phyloP scores from a whole-genome alignment of 2,329 filamentous ascomycete genomes.

The Fusarium austroafricanum region DNA sequence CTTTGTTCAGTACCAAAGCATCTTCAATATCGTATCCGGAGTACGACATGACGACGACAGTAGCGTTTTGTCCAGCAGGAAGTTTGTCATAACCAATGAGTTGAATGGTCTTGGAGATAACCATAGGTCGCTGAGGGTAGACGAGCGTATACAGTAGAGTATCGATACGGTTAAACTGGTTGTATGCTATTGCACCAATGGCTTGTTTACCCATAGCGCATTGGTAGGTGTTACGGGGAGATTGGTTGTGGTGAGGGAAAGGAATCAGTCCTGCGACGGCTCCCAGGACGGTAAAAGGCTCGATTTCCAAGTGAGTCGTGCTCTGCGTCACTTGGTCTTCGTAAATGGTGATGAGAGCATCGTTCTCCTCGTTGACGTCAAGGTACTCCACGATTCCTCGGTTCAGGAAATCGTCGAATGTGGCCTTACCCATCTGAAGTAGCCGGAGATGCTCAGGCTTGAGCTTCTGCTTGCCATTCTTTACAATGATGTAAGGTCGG shows the following conservation, averaged over 20 bases:
- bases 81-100: slow-evolving; percentile 97
- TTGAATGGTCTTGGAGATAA: slow-evolving; percentile 96
- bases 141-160: slow-evolving; percentile 96
- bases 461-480: slow-evolving; percentile 85
- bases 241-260: slow-evolving; percentile 99
- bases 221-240: slow-evolving; percentile 97
- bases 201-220: slow-evolving; percentile 99
- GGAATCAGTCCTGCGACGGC: slow-evolving; percentile 97
- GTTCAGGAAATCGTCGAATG: slow-evolving; percentile 94
- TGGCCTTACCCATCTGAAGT: slow-evolving; percentile 83
- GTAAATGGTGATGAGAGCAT: slow-evolving; percentile 90
- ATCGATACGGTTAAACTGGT: slow-evolving; percentile 97
- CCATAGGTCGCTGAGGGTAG: slow-evolving; percentile 97
- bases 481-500: slow-evolving; percentile 93
- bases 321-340: slow-evolving; percentile 84
- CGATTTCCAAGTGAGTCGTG: slow-evolving; percentile 96
- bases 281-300: slow-evolving; percentile 95
- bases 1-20: slow-evolving; percentile 95
- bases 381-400: slow-evolving; percentile 94
- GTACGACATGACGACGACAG: slow-evolving; percentile 98
- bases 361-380: slow-evolving; percentile 98
- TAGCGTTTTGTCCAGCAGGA: slow-evolving; percentile 95
- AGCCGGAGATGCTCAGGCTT: slow-evolving; percentile 81
- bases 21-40: slow-evolving; percentile 99
- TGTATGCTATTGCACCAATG: slow-evolving; percentile 97